These are phyloP conservation scores for Russula sp. DNA, from an alignment of 768 basidiomycete genomes.

Conservation along the genomic window DNA sequence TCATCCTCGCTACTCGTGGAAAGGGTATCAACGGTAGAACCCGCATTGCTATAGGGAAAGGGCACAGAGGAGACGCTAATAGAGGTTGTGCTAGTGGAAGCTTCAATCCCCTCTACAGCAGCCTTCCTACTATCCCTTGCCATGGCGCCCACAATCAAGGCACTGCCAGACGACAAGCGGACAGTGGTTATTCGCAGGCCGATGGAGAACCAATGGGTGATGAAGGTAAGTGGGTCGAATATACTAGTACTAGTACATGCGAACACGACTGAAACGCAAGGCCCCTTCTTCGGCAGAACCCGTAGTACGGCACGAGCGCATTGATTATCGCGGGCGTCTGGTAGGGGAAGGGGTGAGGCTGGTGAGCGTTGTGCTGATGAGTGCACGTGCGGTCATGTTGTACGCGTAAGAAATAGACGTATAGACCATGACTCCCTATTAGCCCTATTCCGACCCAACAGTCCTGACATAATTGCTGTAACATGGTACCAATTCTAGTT, in stretches of 20 bases:
- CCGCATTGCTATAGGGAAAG: conserved; percentile 17
- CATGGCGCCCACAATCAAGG: not conserved
- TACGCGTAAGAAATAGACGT: no score
- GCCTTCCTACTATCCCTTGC: not conserved
- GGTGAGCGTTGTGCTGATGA: no score
- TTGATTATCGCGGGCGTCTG: not conserved
- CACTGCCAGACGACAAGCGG: not conserved
- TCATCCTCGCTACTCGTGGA: conserved; percentile 16
- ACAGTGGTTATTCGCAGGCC: conserved; percentile 2
- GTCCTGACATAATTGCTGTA: no score
- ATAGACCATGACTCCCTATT: no score
- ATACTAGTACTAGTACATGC: not conserved
- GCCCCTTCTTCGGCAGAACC: conserved; percentile 1
- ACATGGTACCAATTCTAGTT: no score
- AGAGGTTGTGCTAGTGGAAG: conserved; percentile 6
- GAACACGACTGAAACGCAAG: not conserved
- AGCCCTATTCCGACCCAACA: no score
- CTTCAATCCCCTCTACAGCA: not conserved
- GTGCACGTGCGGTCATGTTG: no score
- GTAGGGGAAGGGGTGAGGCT: no score
- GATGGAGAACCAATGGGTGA: not conserved
- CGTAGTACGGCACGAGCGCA: conserved; percentile 14
- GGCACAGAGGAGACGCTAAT: conserved; percentile 8
- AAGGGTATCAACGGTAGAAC: conserved; percentile 11
- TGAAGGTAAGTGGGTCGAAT: not conserved